Evolutionary conservation across 257 asterid genomes (phyloP).

Genomic region (Orobanche coerulescens): DNA sequence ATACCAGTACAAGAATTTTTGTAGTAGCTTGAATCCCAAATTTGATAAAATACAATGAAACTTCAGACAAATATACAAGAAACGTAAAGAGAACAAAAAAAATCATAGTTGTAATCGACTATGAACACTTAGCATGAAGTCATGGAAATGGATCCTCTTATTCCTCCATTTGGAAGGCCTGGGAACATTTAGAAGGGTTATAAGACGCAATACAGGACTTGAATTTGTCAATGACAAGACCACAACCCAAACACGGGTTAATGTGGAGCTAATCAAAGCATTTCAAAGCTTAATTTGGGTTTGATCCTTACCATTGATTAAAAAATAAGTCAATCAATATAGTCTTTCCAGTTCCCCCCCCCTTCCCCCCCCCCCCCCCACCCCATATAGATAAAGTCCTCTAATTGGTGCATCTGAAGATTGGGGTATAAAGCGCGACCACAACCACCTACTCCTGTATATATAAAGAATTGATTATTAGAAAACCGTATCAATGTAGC

Average conservation of each 20-base stretch:
- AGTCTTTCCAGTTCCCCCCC: conserved; percentile 97
- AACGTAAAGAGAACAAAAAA: not conserved
- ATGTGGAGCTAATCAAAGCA: conserved; percentile 17
- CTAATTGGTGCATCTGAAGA: conserved; percentile 61
- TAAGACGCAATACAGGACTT: too few relatives aligned
- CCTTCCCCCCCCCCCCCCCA: too few relatives aligned
- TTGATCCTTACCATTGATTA: conserved; percentile 65
- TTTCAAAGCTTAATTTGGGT: not conserved
- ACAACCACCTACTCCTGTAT: conserved; percentile 86
- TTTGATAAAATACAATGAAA: too few relatives aligned
- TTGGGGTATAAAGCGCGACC: conserved; percentile 85
- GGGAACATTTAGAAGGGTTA: too few relatives aligned
- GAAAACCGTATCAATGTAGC: not conserved
- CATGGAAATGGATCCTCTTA: conserved; percentile 92
- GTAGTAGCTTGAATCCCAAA: too few relatives aligned
- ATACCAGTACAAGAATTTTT: conserved; percentile 14
- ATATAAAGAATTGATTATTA: conserved; percentile 8
- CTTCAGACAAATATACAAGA: too few relatives aligned
- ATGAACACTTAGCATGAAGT: conserved; percentile 88
- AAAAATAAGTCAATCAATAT: conserved; percentile 91
- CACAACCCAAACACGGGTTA: too few relatives aligned
- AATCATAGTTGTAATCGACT: conserved; percentile 70
- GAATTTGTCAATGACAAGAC: too few relatives aligned
- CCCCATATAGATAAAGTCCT: conserved; percentile 92
- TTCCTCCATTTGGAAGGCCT: conserved; percentile 90